Base-by-base conservation (phyloP, 140 eudicot genomes). In the Eryngium alpinum region DNA sequence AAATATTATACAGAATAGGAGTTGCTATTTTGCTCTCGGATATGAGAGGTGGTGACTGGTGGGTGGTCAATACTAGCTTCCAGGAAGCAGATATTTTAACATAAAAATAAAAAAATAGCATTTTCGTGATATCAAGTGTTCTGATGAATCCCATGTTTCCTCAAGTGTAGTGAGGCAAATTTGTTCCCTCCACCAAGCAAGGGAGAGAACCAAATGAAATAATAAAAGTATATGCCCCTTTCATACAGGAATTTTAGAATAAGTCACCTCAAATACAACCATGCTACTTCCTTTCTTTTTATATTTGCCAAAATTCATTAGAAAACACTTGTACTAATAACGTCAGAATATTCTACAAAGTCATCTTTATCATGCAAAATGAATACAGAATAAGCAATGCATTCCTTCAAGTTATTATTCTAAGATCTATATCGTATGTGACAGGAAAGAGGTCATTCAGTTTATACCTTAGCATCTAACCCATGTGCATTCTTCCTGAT, bases 381-480 rank as follows among this genome's bases (percentile, higher is more conserved):
- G 46, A 2, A 38, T 38, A 38, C 46, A 7, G 46, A 38, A 38
- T 4, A 38, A 38, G 46, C 46, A 38, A n/a, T 38, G 46, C 46
- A 38, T 7, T 38, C 46, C 46, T 38, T 38, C 46, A 38, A 38
- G 46, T 38, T 38, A 38, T 38, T 38, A 66, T 13, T 66, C 22
- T 28, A 66, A 32, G 32, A 67, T 14, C 44, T 29, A 25, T 6
- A 67, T 67, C 43, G 18, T 31, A 33, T 17, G 76, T 18, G 33
- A 43, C 49, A 38, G 34, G 24, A 77, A 52, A 28, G 65, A 19
- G 10, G 7, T 38, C 22, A 16, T 51, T 6, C 10, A 10, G 10
- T 19, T 16, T 16, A 19, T 92, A 95, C 99, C 99, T 91, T 92
- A 0, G 96, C 94, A 86, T 95, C 96, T 84, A 95, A 90, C 77